phyloP scores from a whole-genome alignment of 2,329 filamentous ascomycete species.

The Cercospora beticola region DNA sequence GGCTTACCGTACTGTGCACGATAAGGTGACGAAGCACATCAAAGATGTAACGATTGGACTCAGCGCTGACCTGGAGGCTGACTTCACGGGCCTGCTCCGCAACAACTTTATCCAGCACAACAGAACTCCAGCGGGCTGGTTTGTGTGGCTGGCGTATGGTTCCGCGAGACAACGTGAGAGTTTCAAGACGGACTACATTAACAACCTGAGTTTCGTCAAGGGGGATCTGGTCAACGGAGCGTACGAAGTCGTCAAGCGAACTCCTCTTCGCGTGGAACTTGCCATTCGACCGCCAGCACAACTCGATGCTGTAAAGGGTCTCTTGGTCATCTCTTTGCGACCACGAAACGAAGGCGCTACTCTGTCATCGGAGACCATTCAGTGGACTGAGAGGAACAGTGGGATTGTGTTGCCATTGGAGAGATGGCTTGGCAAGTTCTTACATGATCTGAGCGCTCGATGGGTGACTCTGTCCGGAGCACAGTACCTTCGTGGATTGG shows the following conservation, averaged over 20 bases:
- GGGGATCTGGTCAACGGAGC: slow-evolving; percentile 28
- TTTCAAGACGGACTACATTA: slow-evolving; percentile 25
- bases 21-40: slow-evolving; percentile 25
- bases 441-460: slow-evolving; percentile 22
- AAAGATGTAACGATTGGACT: slow-evolving; percentile 18
- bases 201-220: slow-evolving; percentile 21
- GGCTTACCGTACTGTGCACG: slow-evolving; percentile 23
- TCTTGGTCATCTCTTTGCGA: slow-evolving; percentile 21
- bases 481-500: slow-evolving; percentile 13
- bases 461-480: slow-evolving; percentile 20
- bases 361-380: slow-evolving; percentile 27
- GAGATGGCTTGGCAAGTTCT: slow-evolving; percentile 20
- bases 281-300: slow-evolving; percentile 6
- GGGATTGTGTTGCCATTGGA: slow-evolving; percentile 23
- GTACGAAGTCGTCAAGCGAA: slow-evolving; percentile 26
- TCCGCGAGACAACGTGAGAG: slow-evolving; percentile 16
- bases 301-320: slow-evolving; percentile 13
- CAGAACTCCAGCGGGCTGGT: slow-evolving; percentile 20
- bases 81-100: slow-evolving; percentile 26
- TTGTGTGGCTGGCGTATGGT: slow-evolving; percentile 19
- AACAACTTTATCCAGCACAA: slow-evolving; percentile 24
- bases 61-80: slow-evolving; percentile 13
- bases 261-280: slow-evolving; percentile 21
- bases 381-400: slow-evolving; percentile 23
- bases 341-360: slow-evolving; percentile 25